Evolutionary conservation across 495 filamentous ascomycete species (phyloP), one percentile per base, ranked within the genome.

Genomic region (Xylaria flabelliformis): DNA sequence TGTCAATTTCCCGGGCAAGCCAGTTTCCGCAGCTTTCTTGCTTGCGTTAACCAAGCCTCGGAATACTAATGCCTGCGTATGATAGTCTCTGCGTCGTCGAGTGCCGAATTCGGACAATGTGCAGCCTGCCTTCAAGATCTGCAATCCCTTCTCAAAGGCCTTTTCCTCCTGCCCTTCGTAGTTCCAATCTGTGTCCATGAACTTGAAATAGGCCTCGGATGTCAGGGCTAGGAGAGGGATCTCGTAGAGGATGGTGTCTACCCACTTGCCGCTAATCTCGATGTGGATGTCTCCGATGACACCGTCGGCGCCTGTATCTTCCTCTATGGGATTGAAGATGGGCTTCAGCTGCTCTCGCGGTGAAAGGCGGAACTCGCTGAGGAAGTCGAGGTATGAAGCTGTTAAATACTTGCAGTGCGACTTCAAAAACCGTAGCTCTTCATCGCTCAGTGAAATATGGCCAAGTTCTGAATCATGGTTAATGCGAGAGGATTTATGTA

Each of bases 231-330:
- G 88, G 32, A 99, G 85, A 0, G 96, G 97, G 70, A 98, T 97
- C 83, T 99, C 96, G 81, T 99, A 99, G 62, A 99, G 89, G 61
- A 99, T 99, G 0, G 96, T 97, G 63, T 98, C 95, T 9, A 94
- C 87, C 96, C 96, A 99, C 64, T 90, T 86, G 24, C 96, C 96
- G 75, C 89, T 88, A 70, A 95, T 88, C 29, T 88, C 78, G 69
- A 98, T 89, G 73, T 90, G 83, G 53, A 98, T 74, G 67, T 92
- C 90, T 32, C 97, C 97, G 50, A 90, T 71, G 64, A 95, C 92
- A 1, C 86, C 83, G 65, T 93, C 90, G 64, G 87, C 87, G 34
- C 88, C 90, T 0, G 88, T 90, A 73, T 93, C 90, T 9, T 89
- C 77, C 3, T 72, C 80, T 3, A 84, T 79, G 0, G 94, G 90